Evolutionary conservation across 768 basidiomycete genomes (phyloP).

Genomic region (Cystobasidium ongulense): DNA sequence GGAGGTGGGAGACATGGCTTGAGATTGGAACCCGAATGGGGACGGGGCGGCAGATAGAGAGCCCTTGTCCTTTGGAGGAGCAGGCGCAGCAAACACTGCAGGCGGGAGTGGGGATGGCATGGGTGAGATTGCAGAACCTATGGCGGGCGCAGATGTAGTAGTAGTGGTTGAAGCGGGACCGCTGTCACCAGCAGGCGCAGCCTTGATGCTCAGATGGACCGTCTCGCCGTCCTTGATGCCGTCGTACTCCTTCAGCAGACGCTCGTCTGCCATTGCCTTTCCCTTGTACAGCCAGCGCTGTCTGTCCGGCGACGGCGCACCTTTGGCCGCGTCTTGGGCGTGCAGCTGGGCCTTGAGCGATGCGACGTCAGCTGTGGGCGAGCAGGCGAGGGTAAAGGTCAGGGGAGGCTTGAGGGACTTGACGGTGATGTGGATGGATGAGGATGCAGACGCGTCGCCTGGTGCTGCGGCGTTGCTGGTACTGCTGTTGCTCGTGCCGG

Average conservation of each 20-base stretch:
- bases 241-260: conserved; percentile 82
- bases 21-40: conserved; percentile 26
- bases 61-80: conserved; percentile 35
- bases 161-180: too few species aligned
- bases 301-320: conserved; percentile 66
- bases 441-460: background rate
- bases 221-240: conserved; percentile 65
- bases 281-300: conserved; percentile 88
- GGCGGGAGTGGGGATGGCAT: conserved; percentile 25
- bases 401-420: conserved; percentile 85
- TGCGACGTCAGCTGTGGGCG: conserved; percentile 72
- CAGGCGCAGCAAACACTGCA: conserved; percentile 39
- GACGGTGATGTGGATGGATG: conserved; percentile 63
- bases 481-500: background rate
- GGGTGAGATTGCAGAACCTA: background rate
- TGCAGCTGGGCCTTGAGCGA: conserved; percentile 70
- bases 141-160: conserved; percentile 38
- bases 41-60: conserved; percentile 19
- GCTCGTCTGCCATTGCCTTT: conserved; percentile 79
- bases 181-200: conserved; percentile 58
- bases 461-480: background rate
- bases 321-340: conserved; percentile 48
- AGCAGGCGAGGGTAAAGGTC: conserved; percentile 60
- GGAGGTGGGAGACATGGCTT: conserved; percentile 7
- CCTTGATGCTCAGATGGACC: conserved; percentile 78